These are phyloP conservation scores for Chrysanthemum lavandulifolium DNA, from an alignment of 129 eudicot species.

Conservation along the genomic window DNA sequence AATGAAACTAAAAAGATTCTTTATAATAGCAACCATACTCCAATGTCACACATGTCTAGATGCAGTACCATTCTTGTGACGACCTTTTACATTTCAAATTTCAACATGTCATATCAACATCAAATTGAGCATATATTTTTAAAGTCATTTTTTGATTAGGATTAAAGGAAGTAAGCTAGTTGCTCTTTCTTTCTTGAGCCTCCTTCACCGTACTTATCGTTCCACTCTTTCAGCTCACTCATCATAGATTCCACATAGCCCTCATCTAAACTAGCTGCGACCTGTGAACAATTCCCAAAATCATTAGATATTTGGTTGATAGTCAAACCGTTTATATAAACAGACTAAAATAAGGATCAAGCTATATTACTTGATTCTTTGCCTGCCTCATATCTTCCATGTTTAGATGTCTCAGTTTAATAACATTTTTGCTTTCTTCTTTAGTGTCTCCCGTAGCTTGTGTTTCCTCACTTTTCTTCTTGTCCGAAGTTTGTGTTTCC, in stretches of 20 bases:
- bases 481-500: constrained; percentile 4
- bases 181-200: constrained; percentile 91
- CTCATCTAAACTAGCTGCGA: constrained; percentile 80
- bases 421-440: constrained; percentile 50
- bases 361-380: constrained; percentile 65
- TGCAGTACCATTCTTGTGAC: constrained; percentile 13
- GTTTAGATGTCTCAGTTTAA: constrained; percentile 72
- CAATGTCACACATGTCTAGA: background rate
- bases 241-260: constrained; percentile 60
- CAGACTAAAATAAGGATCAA: background rate
- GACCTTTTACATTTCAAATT: constrained; percentile 23
- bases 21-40: no score
- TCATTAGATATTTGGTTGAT: background rate
- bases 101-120: background rate
- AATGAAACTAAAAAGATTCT: no score
- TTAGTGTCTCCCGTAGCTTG: constrained; percentile 16
- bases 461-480: constrained; percentile 10
- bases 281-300: constrained; percentile 41
- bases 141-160: no score
- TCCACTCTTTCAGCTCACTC: constrained; percentile 87
- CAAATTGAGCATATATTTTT: no score
- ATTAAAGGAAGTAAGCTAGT: constrained; percentile 36
- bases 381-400: constrained; percentile 93
- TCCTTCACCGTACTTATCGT: constrained; percentile 85
- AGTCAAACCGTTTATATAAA: background rate